phyloP scores from a whole-genome alignment of 164 flowering plant species.

The Piper betle region DNA sequence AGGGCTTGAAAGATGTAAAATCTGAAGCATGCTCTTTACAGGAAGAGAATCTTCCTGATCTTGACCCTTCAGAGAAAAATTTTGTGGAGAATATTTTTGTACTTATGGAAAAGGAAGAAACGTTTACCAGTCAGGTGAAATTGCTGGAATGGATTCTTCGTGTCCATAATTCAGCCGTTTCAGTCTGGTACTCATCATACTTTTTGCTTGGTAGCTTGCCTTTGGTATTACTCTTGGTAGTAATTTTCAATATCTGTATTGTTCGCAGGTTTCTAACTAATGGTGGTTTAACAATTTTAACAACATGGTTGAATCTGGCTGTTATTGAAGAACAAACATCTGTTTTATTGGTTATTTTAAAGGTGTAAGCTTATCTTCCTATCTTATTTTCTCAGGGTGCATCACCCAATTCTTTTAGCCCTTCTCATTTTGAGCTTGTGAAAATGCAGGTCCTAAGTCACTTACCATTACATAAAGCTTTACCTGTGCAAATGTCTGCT shows the following conservation, averaged over 20 bases:
- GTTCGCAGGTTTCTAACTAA: constrained; percentile 66
- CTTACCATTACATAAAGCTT: constrained; percentile 78
- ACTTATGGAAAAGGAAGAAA: constrained; percentile 70
- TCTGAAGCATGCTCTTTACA: constrained; percentile 42
- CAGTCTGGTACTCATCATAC: constrained; percentile 41
- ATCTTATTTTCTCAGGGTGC: neutral
- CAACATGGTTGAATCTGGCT: constrained; percentile 86
- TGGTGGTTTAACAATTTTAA: constrained; percentile 82
- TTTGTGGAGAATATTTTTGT: constrained; percentile 68
- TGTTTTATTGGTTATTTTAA: constrained; percentile 48
- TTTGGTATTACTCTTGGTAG: neutral
- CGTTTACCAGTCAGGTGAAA: constrained; percentile 83
- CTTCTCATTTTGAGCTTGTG: constrained; percentile 3
- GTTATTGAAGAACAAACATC: constrained; percentile 90
- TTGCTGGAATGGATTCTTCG: constrained; percentile 86
- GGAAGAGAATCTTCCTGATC: constrained; percentile 39
- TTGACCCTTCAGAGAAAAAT: constrained; percentile 45
- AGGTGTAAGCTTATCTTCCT: constrained; percentile 29
- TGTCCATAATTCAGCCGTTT: constrained; percentile 51
- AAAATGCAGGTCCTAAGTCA: constrained; percentile 68
- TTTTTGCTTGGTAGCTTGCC: neutral
- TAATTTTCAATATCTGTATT: neutral
- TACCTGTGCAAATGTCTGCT: constrained; percentile 81
- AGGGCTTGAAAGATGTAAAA: constrained; percentile 14
- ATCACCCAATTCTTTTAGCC: neutral